Conservation (phyloP, 1,284 basidiomycete species). For the Grifola frondosa region DNA sequence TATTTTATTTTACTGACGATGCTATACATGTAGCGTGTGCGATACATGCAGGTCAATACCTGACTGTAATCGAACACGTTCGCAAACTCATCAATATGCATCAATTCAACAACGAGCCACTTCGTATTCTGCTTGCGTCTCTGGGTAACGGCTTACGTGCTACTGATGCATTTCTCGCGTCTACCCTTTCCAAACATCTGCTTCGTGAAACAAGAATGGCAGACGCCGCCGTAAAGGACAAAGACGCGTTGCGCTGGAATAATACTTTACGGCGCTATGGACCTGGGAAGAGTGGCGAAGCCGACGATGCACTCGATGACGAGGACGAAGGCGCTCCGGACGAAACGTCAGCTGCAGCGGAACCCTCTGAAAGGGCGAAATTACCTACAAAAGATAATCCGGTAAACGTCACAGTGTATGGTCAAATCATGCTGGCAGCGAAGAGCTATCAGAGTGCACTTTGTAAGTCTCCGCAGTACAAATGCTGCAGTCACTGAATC, state of each 20-base stretch:
- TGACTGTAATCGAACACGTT: conserved; percentile 65
- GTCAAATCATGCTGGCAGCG: conserved; percentile 80
- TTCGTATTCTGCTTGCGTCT: conserved; percentile 70
- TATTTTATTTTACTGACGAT: background rate
- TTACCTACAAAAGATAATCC: conserved; percentile 77
- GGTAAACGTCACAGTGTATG: conserved; percentile 78
- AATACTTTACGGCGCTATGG: conserved; percentile 52
- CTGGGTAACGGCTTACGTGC: conserved; percentile 68
- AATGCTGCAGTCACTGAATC: too few species aligned
- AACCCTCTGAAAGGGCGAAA: conserved; percentile 19
- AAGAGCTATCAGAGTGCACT: conserved; percentile 90
- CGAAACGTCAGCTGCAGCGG: conserved; percentile 14
- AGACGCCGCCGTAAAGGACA: conserved; percentile 61
- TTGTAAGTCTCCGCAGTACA: conserved; percentile 67
- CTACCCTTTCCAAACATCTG: conserved; percentile 79
- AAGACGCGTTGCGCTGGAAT: conserved; percentile 62
- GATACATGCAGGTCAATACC: conserved; percentile 53
- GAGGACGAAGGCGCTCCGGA: conserved; percentile 25
- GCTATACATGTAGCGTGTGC: conserved; percentile 59
- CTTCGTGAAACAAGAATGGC: conserved; percentile 72
- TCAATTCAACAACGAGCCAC: conserved; percentile 82
- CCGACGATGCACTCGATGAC: conserved; percentile 37
- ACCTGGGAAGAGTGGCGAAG: conserved; percentile 30
- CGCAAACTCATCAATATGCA: conserved; percentile 70
- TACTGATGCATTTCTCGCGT: conserved; percentile 72